phyloP scores from a whole-genome alignment of 306 rosid genomes.

The Lathyrus tuberosus region DNA sequence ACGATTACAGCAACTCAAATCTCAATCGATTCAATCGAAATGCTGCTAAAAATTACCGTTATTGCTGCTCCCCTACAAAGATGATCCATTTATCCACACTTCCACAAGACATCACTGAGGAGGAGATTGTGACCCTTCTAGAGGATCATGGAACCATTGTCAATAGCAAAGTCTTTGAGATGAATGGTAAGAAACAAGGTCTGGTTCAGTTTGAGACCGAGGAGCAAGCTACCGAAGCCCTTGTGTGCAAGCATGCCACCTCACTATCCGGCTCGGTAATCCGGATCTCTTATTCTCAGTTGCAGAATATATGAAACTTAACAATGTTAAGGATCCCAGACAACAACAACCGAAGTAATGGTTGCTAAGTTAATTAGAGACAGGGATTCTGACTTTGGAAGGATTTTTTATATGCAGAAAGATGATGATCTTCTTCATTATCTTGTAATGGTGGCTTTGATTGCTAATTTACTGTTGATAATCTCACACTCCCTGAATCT shows the following conservation, averaged over 20 bases:
- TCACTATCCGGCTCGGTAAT: constrained; percentile 73
- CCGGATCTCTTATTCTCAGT: constrained; percentile 93
- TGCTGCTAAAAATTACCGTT: constrained; percentile 96
- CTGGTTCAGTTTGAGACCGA: constrained; percentile 88
- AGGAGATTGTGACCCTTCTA: constrained; percentile 76
- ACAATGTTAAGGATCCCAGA: constrained; percentile 20
- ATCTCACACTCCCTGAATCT: constrained; percentile 22
- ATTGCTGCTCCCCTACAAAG: constrained; percentile 97
- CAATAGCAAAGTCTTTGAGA: constrained; percentile 86
- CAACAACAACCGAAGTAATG: constrained; percentile 38
- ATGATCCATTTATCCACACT: constrained; percentile 95
- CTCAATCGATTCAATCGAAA: constrained; percentile 98
- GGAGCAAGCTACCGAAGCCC: constrained; percentile 98
- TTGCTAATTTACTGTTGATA: constrained; percentile 51
- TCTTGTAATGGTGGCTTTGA: constrained; percentile 62
- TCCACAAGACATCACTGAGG: constrained; percentile 84
- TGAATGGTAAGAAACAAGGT: constrained; percentile 96
- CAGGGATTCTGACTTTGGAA: constrained; percentile 56
- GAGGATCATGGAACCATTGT: constrained; percentile 84
- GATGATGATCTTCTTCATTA: constrained; percentile 40
- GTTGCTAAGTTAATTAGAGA: constrained; percentile 45
- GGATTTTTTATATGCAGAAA: constrained; percentile 56
- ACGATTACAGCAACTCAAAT: constrained; percentile 82
- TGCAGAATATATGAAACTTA: constrained; percentile 69
- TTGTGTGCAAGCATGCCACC: constrained; percentile 95